phyloP scores from a whole-genome alignment of 2,329 filamentous ascomycete species.

The Fusarium lyarnte region DNA sequence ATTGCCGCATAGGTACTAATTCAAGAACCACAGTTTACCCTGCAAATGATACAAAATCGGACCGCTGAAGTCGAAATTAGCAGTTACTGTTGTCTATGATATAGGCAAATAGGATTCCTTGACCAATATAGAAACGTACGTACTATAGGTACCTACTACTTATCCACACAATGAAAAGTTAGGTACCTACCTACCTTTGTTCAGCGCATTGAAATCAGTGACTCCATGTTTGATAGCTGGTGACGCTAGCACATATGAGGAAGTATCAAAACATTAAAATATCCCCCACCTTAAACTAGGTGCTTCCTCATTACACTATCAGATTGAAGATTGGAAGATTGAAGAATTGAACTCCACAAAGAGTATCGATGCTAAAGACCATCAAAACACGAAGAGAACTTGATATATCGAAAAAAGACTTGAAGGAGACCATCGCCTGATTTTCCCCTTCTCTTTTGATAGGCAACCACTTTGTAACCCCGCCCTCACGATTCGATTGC shows the following conservation, averaged over 20 bases:
- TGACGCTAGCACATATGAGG: constrained; percentile 11
- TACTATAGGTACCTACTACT: no score
- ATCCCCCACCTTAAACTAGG: background rate
- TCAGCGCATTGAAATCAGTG: background rate
- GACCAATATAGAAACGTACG: background rate
- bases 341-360: background rate
- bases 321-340: constrained; percentile 8
- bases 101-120: background rate
- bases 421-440: background rate
- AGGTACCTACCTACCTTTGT: no score
- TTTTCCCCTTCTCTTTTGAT: background rate
- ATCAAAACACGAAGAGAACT: background rate
- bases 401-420: background rate
- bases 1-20: background rate
- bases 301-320: background rate
- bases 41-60: background rate
- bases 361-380: background rate
- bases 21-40: background rate
- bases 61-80: background rate
- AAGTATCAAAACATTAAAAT: constrained; percentile 17
- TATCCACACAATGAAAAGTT: background rate
- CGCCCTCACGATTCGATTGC: constrained; percentile 11
- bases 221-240: background rate
- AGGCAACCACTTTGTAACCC: background rate
- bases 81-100: background rate